Evolutionary conservation across 1,139 yeast species (phyloP).

Genomic region (Protomyces inouyei): DNA sequence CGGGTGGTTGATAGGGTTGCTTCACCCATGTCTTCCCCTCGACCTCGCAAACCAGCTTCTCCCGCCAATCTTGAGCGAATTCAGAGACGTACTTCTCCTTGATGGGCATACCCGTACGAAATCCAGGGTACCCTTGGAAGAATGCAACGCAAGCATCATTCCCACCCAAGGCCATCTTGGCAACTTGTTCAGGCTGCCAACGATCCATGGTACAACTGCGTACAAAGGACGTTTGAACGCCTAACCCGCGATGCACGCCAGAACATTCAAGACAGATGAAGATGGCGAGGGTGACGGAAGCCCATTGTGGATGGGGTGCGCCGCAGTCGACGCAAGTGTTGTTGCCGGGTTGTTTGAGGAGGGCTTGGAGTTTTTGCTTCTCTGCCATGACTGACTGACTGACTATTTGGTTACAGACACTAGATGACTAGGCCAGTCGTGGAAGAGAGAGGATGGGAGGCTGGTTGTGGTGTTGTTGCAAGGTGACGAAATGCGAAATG

Average conservation of each 20-base stretch:
- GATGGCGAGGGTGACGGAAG: conserved; percentile 42
- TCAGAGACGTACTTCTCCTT: conserved; percentile 75
- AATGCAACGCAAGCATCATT: conserved; percentile 80
- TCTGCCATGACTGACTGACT: conserved; percentile 1
- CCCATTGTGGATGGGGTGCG: conserved; percentile 94
- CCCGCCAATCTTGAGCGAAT: conserved; percentile 92
- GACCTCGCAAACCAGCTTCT: conserved; percentile 64
- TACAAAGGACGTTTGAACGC: conserved; percentile 93
- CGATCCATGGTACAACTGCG: conserved; percentile 87
- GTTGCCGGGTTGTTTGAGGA: conserved; percentile 33
- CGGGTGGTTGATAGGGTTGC: conserved; percentile 49
- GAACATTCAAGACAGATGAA: conserved; percentile 46
- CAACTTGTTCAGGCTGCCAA: conserved; percentile 83
- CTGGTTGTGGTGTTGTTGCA: no score
- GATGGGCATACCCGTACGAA: conserved; percentile 28
- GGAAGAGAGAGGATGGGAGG: neutral
- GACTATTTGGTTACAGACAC: neutral
- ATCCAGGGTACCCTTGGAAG: conserved; percentile 54
- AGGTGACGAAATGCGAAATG: no score
- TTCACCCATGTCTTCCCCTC: conserved; percentile 67
- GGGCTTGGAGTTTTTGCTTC: conserved; percentile 30
- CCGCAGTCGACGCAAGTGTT: conserved; percentile 79
- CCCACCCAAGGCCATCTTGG: conserved; percentile 90
- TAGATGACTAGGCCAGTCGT: neutral
- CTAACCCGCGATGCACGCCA: conserved; percentile 52